A percentile compares a stretch with the other conserved stretches of the same genome.
Evolutionary conservation across 495 filamentous ascomycete genomes (phyloP).

Genomic region (Cryomyces minteri): DNA sequence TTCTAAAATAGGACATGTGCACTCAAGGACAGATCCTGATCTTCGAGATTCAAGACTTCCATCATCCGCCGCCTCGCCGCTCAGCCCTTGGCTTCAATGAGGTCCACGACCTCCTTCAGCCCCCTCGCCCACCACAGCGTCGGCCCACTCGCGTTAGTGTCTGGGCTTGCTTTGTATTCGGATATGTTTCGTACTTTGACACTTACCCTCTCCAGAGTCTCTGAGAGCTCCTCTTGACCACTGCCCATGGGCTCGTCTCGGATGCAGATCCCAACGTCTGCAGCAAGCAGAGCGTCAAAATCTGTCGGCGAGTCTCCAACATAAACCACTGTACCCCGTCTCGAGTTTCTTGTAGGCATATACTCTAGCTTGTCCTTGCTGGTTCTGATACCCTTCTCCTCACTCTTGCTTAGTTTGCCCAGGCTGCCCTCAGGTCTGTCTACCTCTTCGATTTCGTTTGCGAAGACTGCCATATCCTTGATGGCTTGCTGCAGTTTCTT

Average conservation of each 20-base stretch:
- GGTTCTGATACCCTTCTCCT: slow-evolving; percentile 8
- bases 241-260: slow-evolving; percentile 9
- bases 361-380: slow-evolving; percentile 12
- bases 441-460: slow-evolving; percentile 17
- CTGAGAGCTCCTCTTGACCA: slow-evolving; percentile 7
- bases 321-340: slow-evolving; percentile 7
- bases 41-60: no score
- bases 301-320: slow-evolving; percentile 20
- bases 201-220: slow-evolving; percentile 9
- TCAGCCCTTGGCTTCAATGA: not conserved
- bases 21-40: no score
- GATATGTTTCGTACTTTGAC: not conserved
- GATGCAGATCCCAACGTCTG: slow-evolving; percentile 19
- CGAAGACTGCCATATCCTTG: slow-evolving; percentile 4
- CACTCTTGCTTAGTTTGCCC: slow-evolving; percentile 4
- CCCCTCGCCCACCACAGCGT: not conserved
- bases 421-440: slow-evolving; percentile 2
- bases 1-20: no score
- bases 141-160: not conserved
- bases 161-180: not conserved
- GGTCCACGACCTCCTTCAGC: not conserved
- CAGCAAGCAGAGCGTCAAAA: slow-evolving; percentile 15
- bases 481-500: not conserved
- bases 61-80: no score
- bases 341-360: not conserved